Evolutionary conservation across 2,329 filamentous ascomycete species (phyloP).

Genomic region (Neopestalotiopsis sp.): DNA sequence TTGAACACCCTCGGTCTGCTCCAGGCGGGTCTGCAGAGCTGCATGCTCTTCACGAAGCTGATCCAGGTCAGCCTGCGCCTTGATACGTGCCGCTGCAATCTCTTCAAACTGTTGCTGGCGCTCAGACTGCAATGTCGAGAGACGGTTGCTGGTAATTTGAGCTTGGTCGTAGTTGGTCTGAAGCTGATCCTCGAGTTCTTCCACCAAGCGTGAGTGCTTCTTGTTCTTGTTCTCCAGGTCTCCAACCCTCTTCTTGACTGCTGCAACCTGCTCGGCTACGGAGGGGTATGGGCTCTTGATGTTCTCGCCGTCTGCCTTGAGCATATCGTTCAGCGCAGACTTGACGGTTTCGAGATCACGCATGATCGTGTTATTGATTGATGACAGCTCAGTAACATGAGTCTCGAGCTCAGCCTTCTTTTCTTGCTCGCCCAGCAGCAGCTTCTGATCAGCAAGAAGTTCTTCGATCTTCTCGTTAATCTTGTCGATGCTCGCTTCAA

Average conservation of each 20-base stretch:
- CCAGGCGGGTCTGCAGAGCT: conserved; percentile 62
- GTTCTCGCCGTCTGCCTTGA: conserved; percentile 54
- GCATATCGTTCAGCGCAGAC: conserved; percentile 55
- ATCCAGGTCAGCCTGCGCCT: conserved; percentile 73
- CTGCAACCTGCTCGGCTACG: conserved; percentile 60
- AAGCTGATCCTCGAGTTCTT: conserved; percentile 96
- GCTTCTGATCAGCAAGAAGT: conserved; percentile 63
- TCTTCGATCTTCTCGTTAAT: conserved; percentile 66
- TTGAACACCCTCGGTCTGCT: conserved; percentile 46
- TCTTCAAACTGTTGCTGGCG: conserved; percentile 80
- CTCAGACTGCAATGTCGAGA: conserved; percentile 81
- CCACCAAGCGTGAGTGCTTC: conserved; percentile 89
- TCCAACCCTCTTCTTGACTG: conserved; percentile 68
- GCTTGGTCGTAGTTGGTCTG: conserved; percentile 95
- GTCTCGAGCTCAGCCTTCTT: conserved; percentile 62
- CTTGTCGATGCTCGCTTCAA: conserved; percentile 71
- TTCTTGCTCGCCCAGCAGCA: conserved; percentile 62
- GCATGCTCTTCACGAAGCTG: conserved; percentile 71
- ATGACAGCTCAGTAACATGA: conserved; percentile 59
- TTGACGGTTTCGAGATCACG: conserved; percentile 68
- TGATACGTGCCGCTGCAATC: conserved; percentile 66
- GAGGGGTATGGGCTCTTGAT: conserved; percentile 49
- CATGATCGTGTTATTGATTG: conserved; percentile 63
- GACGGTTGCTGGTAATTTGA: conserved; percentile 80
- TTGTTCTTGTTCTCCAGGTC: conserved; percentile 74